Percentiles rank a stretch among this genome's conserved stretches.
phyloP scores from a whole-genome alignment of 257 asterid species.

The Solanum peruvianum region DNA sequence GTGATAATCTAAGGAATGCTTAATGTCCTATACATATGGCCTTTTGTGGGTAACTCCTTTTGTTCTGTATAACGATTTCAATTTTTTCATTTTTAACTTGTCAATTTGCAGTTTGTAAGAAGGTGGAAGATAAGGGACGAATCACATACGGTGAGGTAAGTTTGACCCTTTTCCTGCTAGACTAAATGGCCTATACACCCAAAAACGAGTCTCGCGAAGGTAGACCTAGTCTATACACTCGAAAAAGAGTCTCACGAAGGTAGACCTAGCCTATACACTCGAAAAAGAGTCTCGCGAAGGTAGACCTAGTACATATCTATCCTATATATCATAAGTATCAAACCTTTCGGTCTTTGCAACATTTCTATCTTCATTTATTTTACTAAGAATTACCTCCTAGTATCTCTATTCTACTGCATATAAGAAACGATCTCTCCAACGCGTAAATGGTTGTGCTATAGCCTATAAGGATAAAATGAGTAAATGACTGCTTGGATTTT shows the following conservation, averaged over 20 bases:
- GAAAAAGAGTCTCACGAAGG: not conserved
- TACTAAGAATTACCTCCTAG: not conserved
- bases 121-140: constrained; percentile 12
- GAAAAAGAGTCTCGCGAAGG: not conserved
- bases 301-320: not conserved
- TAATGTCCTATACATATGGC: not conserved
- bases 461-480: too few species aligned
- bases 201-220: not conserved
- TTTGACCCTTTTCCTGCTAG: not conserved
- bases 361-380: not conserved
- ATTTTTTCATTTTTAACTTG: not conserved
- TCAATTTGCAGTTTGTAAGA: constrained; percentile 10
- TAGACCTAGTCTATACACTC: not conserved
- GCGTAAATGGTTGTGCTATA: too few species aligned
- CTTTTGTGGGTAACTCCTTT: not conserved
- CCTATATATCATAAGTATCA: not conserved
- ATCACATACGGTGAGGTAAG: constrained; percentile 10
- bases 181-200: not conserved
- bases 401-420: not conserved
- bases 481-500: not conserved
- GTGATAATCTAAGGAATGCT: not conserved
- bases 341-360: not conserved
- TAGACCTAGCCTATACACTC: not conserved
- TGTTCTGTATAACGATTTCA: not conserved
- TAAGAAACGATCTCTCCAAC: too few species aligned